Evolutionary conservation across 2,329 filamentous ascomycete genomes (phyloP).

Genomic region (Celoporthe dispersa): DNA sequence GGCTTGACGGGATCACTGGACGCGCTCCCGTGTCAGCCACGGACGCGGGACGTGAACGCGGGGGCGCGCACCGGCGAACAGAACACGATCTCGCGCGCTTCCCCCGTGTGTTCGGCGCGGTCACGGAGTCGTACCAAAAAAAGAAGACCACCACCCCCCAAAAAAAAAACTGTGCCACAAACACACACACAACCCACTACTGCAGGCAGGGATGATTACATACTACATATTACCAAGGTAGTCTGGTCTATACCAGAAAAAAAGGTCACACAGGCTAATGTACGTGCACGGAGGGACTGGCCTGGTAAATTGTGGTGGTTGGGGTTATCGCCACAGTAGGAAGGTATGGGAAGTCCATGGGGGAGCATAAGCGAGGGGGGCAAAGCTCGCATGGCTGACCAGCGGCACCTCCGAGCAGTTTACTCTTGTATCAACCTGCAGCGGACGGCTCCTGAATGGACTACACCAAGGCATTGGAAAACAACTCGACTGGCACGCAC

Average conservation of each 20-base stretch:
- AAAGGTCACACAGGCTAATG: background rate
- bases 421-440: too few relatives aligned
- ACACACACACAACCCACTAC: background rate
- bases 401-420: background rate
- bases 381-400: background rate
- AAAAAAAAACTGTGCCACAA: background rate
- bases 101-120: slow-evolving; percentile 1
- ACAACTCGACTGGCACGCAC: too few relatives aligned
- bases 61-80: background rate
- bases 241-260: background rate
- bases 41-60: background rate
- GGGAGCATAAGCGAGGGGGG: slow-evolving; percentile 1
- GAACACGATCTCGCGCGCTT: background rate
- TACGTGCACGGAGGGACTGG: background rate
- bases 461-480: too few relatives aligned
- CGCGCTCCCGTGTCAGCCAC: slow-evolving; percentile 4
- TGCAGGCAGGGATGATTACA: slow-evolving; percentile 1
- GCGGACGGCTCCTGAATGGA: too few relatives aligned
- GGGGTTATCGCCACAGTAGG: slow-evolving; percentile 2
- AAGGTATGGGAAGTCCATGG: background rate
- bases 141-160: too few relatives aligned
- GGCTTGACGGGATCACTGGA: background rate
- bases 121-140: background rate
- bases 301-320: slow-evolving; percentile 6
- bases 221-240: background rate